A percentile compares a stretch with the other conserved stretches of the same genome.
phyloP scores from a whole-genome alignment of 768 basidiomycete genomes.

The Cystofilobasidium ferigula region DNA sequence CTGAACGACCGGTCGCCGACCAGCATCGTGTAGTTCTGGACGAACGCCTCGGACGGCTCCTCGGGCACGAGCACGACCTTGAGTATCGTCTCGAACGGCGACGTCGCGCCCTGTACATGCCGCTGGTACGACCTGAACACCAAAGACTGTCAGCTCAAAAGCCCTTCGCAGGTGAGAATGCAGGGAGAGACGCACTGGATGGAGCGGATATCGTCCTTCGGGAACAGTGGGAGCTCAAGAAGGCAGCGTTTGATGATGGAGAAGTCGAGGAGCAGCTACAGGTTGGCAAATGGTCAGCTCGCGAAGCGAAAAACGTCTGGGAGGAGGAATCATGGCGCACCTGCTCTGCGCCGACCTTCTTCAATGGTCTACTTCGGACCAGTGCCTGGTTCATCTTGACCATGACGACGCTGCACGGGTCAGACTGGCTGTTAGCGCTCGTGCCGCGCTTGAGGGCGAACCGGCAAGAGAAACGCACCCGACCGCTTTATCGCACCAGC shows the following conservation, averaged over 20 bases:
- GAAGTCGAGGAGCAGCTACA: constrained; percentile 75
- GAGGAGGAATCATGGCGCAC: constrained; percentile 38
- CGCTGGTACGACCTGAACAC: constrained; percentile 21
- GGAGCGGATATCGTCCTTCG: constrained; percentile 19
- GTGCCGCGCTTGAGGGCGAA: not conserved
- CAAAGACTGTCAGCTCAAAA: too few species aligned
- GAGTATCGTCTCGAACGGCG: constrained; percentile 75
- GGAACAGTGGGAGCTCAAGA: constrained; percentile 53
- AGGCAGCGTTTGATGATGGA: constrained; percentile 75
- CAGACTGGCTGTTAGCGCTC: not conserved
- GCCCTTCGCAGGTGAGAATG: not conserved
- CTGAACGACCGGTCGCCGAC: constrained; percentile 90
- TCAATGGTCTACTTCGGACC: constrained; percentile 78
- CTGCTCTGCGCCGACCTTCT: constrained; percentile 92
- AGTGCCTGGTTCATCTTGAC: constrained; percentile 79
- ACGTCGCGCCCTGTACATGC: constrained; percentile 40
- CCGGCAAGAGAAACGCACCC: constrained; percentile 46
- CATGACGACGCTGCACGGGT: constrained; percentile 54
- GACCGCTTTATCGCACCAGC: constrained; percentile 84
- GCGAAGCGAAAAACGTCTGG: not conserved
- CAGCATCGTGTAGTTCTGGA: constrained; percentile 85
- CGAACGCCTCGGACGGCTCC: constrained; percentile 88
- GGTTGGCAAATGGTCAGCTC: not conserved
- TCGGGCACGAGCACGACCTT: constrained; percentile 92
- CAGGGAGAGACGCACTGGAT: constrained; percentile 5